Percentiles rank a stretch among this genome's conserved stretches.
Conservation (phyloP, 176 grass and related monocot genomes). For the Rhynchospora breviuscula region DNA sequence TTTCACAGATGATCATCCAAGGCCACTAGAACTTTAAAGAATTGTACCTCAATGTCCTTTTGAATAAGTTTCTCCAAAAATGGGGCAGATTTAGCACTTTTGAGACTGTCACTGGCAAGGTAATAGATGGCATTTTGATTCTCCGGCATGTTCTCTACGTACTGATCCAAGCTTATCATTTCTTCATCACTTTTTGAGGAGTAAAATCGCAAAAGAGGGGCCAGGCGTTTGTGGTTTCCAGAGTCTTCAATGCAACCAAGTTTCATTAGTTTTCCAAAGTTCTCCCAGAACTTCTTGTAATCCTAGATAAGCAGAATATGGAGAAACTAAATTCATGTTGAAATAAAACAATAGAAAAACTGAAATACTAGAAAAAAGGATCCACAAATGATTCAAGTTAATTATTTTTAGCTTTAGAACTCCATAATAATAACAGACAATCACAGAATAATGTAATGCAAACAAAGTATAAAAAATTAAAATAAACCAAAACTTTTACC, state of each 20-base stretch:
- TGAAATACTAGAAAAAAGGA: not conserved
- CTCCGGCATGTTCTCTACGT: slow-evolving; percentile 77
- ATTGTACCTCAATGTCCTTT: slow-evolving; percentile 71
- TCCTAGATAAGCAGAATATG: slow-evolving; percentile 38
- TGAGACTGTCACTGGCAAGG: slow-evolving; percentile 74
- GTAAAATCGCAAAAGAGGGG: slow-evolving; percentile 56
- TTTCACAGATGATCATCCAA: not conserved
- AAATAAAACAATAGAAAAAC: not conserved
- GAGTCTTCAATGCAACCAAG: slow-evolving; percentile 91
- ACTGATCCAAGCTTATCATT: slow-evolving; percentile 74
- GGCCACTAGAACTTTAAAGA: not conserved
- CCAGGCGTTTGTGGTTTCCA: slow-evolving; percentile 75
- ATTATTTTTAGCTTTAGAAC: not conserved
- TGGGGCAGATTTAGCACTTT: slow-evolving; percentile 76
- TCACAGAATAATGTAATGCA: not conserved
- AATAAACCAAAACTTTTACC: slow-evolving; percentile 20
- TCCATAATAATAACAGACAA: not conserved
- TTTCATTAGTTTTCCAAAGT: slow-evolving; percentile 84
- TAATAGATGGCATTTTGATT: slow-evolving; percentile 89
- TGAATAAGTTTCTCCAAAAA: slow-evolving; percentile 85
- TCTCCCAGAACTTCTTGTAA: slow-evolving; percentile 95
- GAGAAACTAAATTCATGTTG: not conserved
- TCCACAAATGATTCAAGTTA: not conserved
- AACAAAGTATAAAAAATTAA: not conserved
- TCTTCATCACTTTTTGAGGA: slow-evolving; percentile 71